Percentiles rank a stretch among this genome's conserved stretches.
These are phyloP conservation scores for Aspergillus clavatus DNA, from an alignment of 2,329 filamentous ascomycete genomes.

Conservation along the genomic window DNA sequence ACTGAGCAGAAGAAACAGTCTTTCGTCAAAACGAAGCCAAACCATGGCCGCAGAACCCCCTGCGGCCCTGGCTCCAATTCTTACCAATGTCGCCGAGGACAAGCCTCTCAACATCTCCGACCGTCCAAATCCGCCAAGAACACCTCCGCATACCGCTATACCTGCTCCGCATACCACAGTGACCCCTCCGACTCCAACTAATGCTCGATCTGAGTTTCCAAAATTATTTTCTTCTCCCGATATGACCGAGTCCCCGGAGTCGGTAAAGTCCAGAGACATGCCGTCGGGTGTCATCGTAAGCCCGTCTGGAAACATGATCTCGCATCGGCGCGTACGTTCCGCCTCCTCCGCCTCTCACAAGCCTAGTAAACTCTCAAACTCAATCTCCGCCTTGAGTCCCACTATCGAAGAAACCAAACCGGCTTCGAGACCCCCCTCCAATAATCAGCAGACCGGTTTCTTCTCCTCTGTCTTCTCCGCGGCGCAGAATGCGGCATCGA, in stretches of 20 bases:
- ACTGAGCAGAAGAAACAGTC: slow-evolving; percentile 36
- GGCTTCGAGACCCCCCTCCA: slow-evolving; percentile 51
- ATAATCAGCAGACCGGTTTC: slow-evolving; percentile 61
- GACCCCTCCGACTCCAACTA: slow-evolving; percentile 60
- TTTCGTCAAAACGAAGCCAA: slow-evolving; percentile 29
- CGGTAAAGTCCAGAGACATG: slow-evolving; percentile 25
- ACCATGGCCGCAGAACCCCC: slow-evolving; percentile 23
- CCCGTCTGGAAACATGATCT: slow-evolving; percentile 66
- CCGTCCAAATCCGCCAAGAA: slow-evolving; percentile 22
- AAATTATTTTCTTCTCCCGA: slow-evolving; percentile 24
- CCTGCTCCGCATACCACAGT: slow-evolving; percentile 49
- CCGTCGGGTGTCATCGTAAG: slow-evolving; percentile 53
- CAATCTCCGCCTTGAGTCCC: slow-evolving; percentile 66
- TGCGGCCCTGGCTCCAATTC: slow-evolving; percentile 31
- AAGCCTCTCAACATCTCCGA: slow-evolving; percentile 22
- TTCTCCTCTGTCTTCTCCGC: slow-evolving; percentile 91
- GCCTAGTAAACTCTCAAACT: slow-evolving; percentile 84
- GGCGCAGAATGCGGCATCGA: slow-evolving; percentile 85
- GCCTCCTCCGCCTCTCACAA: slow-evolving; percentile 49
- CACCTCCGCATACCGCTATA: slow-evolving; percentile 29
- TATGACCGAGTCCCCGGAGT: slow-evolving; percentile 39
- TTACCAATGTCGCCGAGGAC: slow-evolving; percentile 26
- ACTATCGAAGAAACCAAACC: slow-evolving; percentile 60
- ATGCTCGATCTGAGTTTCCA: slow-evolving; percentile 36
- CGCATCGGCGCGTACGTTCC: slow-evolving; percentile 62